Base-by-base conservation (phyloP, 1,284 basidiomycete species). In the Flammula alnicola region DNA sequence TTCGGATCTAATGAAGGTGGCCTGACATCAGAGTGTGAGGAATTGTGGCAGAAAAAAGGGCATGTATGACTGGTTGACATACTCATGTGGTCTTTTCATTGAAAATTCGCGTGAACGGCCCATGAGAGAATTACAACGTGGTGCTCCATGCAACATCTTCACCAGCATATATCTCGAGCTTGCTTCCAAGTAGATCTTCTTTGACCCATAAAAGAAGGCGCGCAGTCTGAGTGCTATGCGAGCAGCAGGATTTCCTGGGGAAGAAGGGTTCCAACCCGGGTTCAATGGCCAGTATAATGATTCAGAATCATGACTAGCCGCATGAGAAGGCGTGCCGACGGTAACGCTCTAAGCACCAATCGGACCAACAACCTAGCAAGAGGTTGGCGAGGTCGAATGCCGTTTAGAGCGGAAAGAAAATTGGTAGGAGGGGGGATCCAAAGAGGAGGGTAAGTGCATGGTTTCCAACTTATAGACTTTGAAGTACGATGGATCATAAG, bases 31-130 rank as follows among this genome's bases (percentile, higher is more conserved):
- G 30, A 49, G 30, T 30, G 36, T 30, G 47, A 41, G 44, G 16
- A 10, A 35, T 22, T 30, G 27, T 22, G 41, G 36, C 30, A 51
- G 43, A 26, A 36, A 38, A 40, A 36, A 49, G 20, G 36, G 20
- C 48, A 39, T 46, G 49, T 31, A 41, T 43, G 51, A 44, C 22
- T 49, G 44, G 32, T 26, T 37, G 38, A 49, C 49, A 45, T 46
- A 51, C 55, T 44, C 54, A 52, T 56, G 47, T 49, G 50, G 44
- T 30, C 44, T 35, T 30, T 22, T 33, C 20, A 49, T 44, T 36
- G 39, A 40, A 20, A 52, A 26, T 32, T 41, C 35, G 43, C 33
- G 37, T 14, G 39, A 27, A 38, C 27, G 17, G 41, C 35, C 25
- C 30, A 26, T 27, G 44, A 32, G 44, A 30, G 20, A 29, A 49